Base-by-base conservation (phyloP, 805 yeast genomes). In the Debaryomyces prosopidis region DNA sequence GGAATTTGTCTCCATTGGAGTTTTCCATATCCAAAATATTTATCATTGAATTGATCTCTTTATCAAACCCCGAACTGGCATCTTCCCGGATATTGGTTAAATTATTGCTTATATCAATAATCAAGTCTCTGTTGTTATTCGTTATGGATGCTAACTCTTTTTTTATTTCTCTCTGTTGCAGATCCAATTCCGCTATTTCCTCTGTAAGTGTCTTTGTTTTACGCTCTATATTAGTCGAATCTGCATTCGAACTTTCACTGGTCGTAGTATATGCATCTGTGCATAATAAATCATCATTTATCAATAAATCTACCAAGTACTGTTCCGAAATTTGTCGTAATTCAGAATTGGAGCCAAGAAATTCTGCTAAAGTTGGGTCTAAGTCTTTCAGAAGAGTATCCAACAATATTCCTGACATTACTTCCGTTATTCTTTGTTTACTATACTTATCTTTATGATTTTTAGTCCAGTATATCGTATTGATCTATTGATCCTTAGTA, bases 181-280 rank as follows among this genome's bases (percentile, higher is more conserved):
- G 77, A 52, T 85, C 89, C 28, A 85, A 62, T 55, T 86, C 92
- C 0, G 91, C 91, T 36, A 86, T 82, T 56, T 84, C 90, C 51
- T 85, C 89, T 1, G 82, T 79, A 28, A 82, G 52, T 0, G 82
- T 76, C 40, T 61, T 56, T 18, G 31, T 36, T 20, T 40, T 11
- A 10, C 16, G 12, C 11, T 42, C 38, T 36, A 16, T 12, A 28
- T 36, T n/a, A 10, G 28, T 30, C 11, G 30, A 18, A 23, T 40
- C 23, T 11, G 34, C 26, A n/a, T 20, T 35, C 14, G 12, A 39
- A 14, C 33, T 30, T n/a, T 18, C 18, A 20, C 28, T 26, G 67
- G 75, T 56, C 59, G 77, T 54, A 61, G 79, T 49, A 66, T 66
- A 52, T 41, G 62, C 54, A 3, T 71, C 77, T 54, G 82, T 55